Evolutionary conservation across 306 rosid genomes (phyloP).

Genomic region (Quercus gilva): DNA sequence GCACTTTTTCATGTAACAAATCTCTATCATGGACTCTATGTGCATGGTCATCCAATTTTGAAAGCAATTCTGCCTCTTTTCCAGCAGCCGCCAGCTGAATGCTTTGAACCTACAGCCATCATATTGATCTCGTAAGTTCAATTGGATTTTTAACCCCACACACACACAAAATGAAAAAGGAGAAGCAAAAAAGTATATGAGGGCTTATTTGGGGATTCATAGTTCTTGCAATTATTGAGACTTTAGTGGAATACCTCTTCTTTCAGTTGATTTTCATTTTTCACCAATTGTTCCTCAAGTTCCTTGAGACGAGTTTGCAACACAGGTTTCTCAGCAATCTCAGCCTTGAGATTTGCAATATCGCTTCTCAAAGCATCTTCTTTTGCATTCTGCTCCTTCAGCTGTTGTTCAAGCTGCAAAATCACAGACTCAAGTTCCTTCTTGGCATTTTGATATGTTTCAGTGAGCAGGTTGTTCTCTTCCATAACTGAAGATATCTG

Average conservation of each 20-base stretch:
- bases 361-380: constrained; percentile 59
- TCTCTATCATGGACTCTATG: constrained; percentile 45
- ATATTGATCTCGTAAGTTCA: neutral
- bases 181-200: neutral
- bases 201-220: neutral
- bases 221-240: constrained; percentile 6
- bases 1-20: constrained; percentile 54
- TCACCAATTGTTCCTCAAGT: constrained; percentile 56
- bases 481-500: constrained; percentile 75
- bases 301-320: constrained; percentile 57
- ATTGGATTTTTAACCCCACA: neutral
- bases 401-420: constrained; percentile 60
- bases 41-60: constrained; percentile 62
- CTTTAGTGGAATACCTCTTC: constrained; percentile 58
- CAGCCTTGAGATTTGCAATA: constrained; percentile 59
- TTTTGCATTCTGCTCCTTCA: constrained; percentile 58
- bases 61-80: constrained; percentile 59
- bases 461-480: constrained; percentile 77
- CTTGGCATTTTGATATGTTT: constrained; percentile 61
- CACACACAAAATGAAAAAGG: neutral
- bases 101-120: constrained; percentile 53
- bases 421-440: constrained; percentile 68
- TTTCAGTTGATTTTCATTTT: constrained; percentile 57
- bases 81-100: constrained; percentile 50
- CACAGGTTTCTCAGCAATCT: constrained; percentile 55